phyloP scores from a whole-genome alignment of 2,329 filamentous ascomycete genomes.

The Penicillium palitans region DNA sequence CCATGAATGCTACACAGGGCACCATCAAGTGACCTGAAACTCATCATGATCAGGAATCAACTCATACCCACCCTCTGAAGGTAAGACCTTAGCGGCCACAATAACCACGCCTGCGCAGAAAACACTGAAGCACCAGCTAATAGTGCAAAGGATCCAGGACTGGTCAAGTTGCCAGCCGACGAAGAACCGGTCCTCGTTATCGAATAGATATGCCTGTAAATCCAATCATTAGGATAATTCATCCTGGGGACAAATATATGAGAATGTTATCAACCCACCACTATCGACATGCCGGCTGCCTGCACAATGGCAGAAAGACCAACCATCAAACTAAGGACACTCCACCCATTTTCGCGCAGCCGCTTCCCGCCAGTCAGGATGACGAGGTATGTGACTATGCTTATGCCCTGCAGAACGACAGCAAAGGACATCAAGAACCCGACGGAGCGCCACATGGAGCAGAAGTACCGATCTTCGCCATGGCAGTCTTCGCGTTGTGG shows the following conservation, averaged over 20 bases:
- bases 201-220: conserved; percentile 73
- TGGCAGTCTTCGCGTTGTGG: conserved; percentile 68
- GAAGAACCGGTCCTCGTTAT: conserved; percentile 80
- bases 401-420: conserved; percentile 77
- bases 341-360: conserved; percentile 80
- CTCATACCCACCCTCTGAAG: conserved; percentile 84
- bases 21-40: conserved; percentile 10
- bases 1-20: background rate
- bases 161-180: conserved; percentile 78
- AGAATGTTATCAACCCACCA: conserved; percentile 59
- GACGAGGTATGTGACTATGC: conserved; percentile 75
- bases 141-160: conserved; percentile 72
- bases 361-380: conserved; percentile 76
- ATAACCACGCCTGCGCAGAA: conserved; percentile 60
- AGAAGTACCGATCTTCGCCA: conserved; percentile 71
- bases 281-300: conserved; percentile 74
- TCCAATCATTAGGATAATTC: conserved; percentile 4
- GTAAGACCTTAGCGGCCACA: conserved; percentile 67
- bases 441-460: conserved; percentile 84
- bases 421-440: conserved; percentile 86
- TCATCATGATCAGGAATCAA: conserved; percentile 57
- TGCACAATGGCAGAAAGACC: conserved; percentile 66
- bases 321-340: conserved; percentile 67
- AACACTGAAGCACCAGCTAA: conserved; percentile 58
- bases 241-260: background rate